These are phyloP conservation scores for Pittosporum tobira DNA, from an alignment of 129 eudicot genomes.

Conservation along the genomic window DNA sequence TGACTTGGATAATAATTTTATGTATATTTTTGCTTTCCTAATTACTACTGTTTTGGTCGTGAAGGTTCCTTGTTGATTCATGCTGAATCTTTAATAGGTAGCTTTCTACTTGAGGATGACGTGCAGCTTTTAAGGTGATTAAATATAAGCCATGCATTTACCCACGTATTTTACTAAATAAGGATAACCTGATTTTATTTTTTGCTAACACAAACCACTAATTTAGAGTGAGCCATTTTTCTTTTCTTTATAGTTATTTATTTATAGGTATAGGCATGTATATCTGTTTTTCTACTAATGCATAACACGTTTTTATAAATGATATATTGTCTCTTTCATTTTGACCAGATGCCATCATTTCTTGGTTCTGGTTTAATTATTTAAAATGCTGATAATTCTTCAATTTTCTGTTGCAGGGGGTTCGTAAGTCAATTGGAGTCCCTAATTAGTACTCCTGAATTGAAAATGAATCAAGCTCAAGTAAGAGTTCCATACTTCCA, in stretches of 20 bases:
- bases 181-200: too few species aligned
- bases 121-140: slow-evolving; percentile 82
- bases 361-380: background rate
- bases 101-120: slow-evolving; percentile 79
- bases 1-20: slow-evolving; percentile 2
- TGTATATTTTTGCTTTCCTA: slow-evolving; percentile 15
- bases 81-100: slow-evolving; percentile 83
- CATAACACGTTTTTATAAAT: background rate
- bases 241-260: too few species aligned
- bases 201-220: too few species aligned
- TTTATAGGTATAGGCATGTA: too few species aligned
- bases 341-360: background rate
- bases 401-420: slow-evolving; percentile 39
- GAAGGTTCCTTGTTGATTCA: slow-evolving; percentile 82
- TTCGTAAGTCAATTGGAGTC: slow-evolving; percentile 56
- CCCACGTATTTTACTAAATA: too few species aligned
- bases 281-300: too few species aligned
- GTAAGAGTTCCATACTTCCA: slow-evolving; percentile 34
- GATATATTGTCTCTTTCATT: background rate
- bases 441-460: slow-evolving; percentile 33
- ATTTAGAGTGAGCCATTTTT: too few species aligned
- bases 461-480: slow-evolving; percentile 27
- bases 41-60: slow-evolving; percentile 22
- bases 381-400: background rate
- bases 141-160: background rate